Percentiles rank a stretch among this genome's conserved stretches.
Conservation (phyloP, 2,329 filamentous ascomycete genomes). For the Trichophyton equinum region DNA sequence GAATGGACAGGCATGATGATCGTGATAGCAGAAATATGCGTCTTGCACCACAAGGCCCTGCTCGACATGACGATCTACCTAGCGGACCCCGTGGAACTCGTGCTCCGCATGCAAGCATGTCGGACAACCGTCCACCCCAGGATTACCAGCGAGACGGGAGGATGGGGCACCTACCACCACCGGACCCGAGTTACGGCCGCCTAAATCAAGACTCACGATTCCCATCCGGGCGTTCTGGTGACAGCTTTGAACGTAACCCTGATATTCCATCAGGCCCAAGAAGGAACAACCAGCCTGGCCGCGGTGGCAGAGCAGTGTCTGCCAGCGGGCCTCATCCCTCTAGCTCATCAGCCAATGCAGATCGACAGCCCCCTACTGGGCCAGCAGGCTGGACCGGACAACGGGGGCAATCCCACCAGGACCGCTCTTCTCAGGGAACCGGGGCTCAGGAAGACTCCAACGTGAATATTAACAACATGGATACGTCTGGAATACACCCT, state of each 20-base stretch:
- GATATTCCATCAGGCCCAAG: constrained; percentile 46
- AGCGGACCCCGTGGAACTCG: constrained; percentile 38
- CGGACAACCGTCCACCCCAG: constrained; percentile 15
- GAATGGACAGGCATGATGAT: constrained; percentile 21
- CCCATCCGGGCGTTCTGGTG: constrained; percentile 28
- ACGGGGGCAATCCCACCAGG: constrained; percentile 24
- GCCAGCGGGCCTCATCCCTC: constrained; percentile 19
- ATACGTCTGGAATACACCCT: constrained; percentile 40
- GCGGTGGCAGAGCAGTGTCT: constrained; percentile 25
- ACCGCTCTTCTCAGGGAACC: constrained; percentile 15
- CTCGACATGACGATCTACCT: constrained; percentile 37
- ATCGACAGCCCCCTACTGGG: constrained; percentile 34
- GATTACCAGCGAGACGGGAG: constrained; percentile 24
- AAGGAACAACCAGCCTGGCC: constrained; percentile 18
- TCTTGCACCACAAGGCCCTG: constrained; percentile 14
- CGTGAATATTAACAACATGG: constrained; percentile 22
- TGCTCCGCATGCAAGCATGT: constrained; percentile 21
- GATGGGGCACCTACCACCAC: constrained; percentile 24
- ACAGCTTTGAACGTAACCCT: constrained; percentile 28
- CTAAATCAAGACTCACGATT: constrained; percentile 30
- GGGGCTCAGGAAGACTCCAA: constrained; percentile 15
- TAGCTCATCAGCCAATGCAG: constrained; percentile 17
- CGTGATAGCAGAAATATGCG: constrained; percentile 27
- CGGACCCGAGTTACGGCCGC: constrained; percentile 37
- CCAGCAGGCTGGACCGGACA: constrained; percentile 28